Conservation (phyloP, 116 monocot genomes). For the Cymodocea nodosa region DNA sequence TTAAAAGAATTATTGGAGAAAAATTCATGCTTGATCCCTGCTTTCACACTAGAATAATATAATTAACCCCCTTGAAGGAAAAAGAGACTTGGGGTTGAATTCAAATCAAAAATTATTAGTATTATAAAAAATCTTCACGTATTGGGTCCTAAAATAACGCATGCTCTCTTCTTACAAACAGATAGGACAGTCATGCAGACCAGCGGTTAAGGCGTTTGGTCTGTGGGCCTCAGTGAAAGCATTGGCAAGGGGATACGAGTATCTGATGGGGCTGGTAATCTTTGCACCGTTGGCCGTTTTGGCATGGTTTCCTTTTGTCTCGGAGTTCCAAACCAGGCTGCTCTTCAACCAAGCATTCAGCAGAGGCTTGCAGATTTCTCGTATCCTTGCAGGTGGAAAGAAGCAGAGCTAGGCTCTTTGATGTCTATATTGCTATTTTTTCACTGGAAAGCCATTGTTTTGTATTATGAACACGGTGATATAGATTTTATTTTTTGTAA, state of each 20-base stretch:
- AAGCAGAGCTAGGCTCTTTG: conserved; percentile 34
- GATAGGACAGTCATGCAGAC: conserved; percentile 50
- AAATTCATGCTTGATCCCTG: too few relatives aligned
- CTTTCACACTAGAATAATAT: too few relatives aligned
- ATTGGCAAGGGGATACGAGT: conserved; percentile 56
- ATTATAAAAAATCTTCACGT: too few relatives aligned
- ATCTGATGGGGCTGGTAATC: conserved; percentile 53
- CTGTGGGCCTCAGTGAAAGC: conserved; percentile 61
- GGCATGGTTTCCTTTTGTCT: conserved; percentile 78
- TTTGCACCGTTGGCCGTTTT: conserved; percentile 45
- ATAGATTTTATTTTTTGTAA: too few relatives aligned
- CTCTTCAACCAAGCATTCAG: conserved; percentile 88
- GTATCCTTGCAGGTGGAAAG: conserved; percentile 57
- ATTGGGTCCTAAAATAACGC: neutral
- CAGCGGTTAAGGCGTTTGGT: conserved; percentile 36
- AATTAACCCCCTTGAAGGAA: too few relatives aligned
- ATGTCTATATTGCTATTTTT: too few relatives aligned
- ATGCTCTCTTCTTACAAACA: conserved; percentile 10
- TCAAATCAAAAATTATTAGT: too few relatives aligned
- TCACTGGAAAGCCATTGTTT: too few relatives aligned
- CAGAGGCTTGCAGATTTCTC: conserved; percentile 59
- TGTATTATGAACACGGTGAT: too few relatives aligned
- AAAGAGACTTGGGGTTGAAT: too few relatives aligned
- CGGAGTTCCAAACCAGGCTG: conserved; percentile 70
- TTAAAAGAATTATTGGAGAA: neutral